These are phyloP conservation scores for Arctostaphylos glauca DNA, from an alignment of 148 eudicot genomes.

Conservation along the genomic window DNA sequence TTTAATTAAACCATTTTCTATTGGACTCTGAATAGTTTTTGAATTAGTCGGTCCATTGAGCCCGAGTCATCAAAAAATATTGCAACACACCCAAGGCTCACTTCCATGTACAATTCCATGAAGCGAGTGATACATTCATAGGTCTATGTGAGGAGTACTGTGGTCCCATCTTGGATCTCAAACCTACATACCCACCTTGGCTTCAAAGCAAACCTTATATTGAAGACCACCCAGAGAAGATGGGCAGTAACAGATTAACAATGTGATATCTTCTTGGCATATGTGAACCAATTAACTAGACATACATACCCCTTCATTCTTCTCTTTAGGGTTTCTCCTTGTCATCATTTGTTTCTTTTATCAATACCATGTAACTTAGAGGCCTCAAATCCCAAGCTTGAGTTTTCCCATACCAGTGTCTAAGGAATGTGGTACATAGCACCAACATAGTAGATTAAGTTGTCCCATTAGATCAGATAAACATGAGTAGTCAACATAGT, in stretches of 20 bases:
- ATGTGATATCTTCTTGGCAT: not conserved
- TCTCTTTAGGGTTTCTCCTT: not conserved
- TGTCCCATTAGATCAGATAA: not conserved
- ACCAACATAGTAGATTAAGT: constrained; percentile 3
- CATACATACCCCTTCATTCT: not conserved
- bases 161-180: constrained; percentile 23
- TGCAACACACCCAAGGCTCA: not conserved
- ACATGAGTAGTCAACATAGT: not conserved
- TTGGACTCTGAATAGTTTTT: too few species aligned
- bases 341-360: not conserved
- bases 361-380: not conserved
- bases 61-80: not conserved
- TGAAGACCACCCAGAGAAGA: not conserved
- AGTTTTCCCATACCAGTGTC: constrained; percentile 32
- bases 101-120: not conserved
- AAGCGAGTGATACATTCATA: too few species aligned
- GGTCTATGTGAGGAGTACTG: not conserved
- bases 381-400: constrained; percentile 33
- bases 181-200: not conserved
- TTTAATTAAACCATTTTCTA: too few species aligned
- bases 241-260: not conserved
- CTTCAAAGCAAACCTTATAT: constrained; percentile 17
- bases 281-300: not conserved
- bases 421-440: constrained; percentile 20
- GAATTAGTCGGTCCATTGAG: too few species aligned